These are phyloP conservation scores for Monilinia aucupariae DNA, from an alignment of 2,329 filamentous ascomycete species.

Conservation along the genomic window DNA sequence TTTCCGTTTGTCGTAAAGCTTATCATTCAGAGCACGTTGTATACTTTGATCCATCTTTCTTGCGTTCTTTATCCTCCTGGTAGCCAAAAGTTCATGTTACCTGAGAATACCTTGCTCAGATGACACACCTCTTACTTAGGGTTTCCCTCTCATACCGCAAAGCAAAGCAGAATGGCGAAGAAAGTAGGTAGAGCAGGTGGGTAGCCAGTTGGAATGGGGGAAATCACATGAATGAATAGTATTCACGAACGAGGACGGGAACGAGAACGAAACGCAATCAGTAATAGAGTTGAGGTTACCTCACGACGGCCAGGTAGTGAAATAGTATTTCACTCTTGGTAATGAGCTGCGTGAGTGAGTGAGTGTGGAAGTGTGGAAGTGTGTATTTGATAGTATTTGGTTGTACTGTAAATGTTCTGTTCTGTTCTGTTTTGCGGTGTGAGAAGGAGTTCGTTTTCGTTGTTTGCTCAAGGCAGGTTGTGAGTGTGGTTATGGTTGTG, in stretches of 20 bases:
- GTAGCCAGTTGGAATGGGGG: slow-evolving; percentile 6
- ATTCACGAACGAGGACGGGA: not conserved
- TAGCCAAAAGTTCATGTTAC: not conserved
- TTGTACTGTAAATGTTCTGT: slow-evolving; percentile 3
- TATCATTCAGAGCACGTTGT: slow-evolving; percentile 89
- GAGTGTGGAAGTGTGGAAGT: not conserved
- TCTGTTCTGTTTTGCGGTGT: not conserved
- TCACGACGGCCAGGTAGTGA: not conserved
- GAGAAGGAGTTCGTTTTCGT: not conserved
- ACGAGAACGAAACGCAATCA: not conserved
- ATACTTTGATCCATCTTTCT: slow-evolving; percentile 81
- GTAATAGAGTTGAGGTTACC: not conserved
- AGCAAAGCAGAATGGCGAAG: slow-evolving; percentile 4
- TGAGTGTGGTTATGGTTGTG: not conserved
- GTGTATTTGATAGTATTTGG: not conserved
- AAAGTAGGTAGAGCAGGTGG: slow-evolving; percentile 10
- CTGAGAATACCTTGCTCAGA: slow-evolving; percentile 10
- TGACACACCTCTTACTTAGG: slow-evolving; percentile 6
- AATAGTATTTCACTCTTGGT: not conserved
- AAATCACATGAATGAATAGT: slow-evolving; percentile 9
- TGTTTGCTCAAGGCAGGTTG: slow-evolving; percentile 10
- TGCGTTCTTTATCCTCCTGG: slow-evolving; percentile 13
- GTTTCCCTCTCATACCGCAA: slow-evolving; percentile 13
- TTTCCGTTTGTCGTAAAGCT: slow-evolving; percentile 98
- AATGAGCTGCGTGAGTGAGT: not conserved